Percentiles rank a stretch among this genome's conserved stretches.
These are phyloP conservation scores for Henckelia pumila DNA, from an alignment of 257 asterid genomes.

Conservation along the genomic window DNA sequence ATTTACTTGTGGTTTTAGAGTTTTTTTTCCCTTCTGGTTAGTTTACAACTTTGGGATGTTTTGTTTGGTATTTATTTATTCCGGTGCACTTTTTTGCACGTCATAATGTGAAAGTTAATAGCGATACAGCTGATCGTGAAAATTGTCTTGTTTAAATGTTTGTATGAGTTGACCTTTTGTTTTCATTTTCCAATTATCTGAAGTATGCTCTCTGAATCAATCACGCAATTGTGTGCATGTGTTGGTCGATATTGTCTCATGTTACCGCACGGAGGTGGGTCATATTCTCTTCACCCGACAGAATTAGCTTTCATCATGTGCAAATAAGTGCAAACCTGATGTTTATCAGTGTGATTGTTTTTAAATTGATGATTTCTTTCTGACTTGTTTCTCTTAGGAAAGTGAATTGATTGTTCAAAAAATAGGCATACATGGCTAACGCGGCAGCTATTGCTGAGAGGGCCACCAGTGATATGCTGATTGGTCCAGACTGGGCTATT, in stretches of 20 bases:
- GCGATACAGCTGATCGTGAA: not conserved
- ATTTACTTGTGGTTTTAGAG: conserved; percentile 6
- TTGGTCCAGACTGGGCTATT: conserved; percentile 98
- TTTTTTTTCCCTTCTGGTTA: conserved; percentile 6
- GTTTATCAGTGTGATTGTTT: conserved; percentile 3
- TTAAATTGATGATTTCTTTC: conserved; percentile 23
- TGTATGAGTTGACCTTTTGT: not conserved
- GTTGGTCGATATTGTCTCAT: conserved; percentile 17
- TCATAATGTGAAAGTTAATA: conserved; percentile 8
- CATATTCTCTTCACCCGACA: conserved; percentile 13
- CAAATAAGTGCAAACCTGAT: conserved; percentile 7
- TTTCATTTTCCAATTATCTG: not conserved
- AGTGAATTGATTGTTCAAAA: conserved; percentile 25
- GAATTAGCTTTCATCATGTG: not conserved
- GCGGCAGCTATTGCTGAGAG: conserved; percentile 93
- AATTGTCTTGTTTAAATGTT: not conserved
- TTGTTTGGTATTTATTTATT: conserved; percentile 11
- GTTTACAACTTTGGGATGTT: not conserved
- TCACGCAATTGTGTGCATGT: not conserved
- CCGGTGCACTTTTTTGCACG: conserved; percentile 12
- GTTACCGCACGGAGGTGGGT: not conserved
- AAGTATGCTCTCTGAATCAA: not conserved
- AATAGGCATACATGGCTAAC: conserved; percentile 57
- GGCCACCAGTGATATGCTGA: conserved; percentile 88
- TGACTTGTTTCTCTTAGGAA: conserved; percentile 20